Base-by-base conservation (phyloP, 2,329 filamentous ascomycete genomes). In the Fusarium secorum region DNA sequence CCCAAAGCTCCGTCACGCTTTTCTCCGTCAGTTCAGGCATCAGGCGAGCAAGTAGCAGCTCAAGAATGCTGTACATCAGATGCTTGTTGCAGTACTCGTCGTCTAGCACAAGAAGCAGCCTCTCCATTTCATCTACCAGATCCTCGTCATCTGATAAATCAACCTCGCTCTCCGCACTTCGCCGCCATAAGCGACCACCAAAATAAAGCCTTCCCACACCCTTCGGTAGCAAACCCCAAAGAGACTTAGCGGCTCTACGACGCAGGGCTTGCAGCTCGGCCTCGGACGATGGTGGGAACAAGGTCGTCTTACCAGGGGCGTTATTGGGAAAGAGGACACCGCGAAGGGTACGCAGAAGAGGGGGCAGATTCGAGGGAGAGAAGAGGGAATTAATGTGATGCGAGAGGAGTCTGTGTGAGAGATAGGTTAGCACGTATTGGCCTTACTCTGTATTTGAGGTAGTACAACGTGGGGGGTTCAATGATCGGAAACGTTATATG, bases 81-180 rank as follows among this genome's bases (percentile, higher is more conserved):
- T 98, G 94, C 83, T 95, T 97, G 82, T 99, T 99, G 81, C 94
- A 91, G 82, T 97, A 97, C 55, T 87, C 85, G 80, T 98, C 94
- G 20, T 88, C 88, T 72, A 97, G 91, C 39, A 95, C 84, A 74
- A 92, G 89, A 49, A 98, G 84, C 48, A 94, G 83, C 30, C 87
- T 82, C 76, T 90, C 88, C 70, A 93, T 86, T 73, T 91, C 87
- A 66, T 83, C 80, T 46, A 89, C 80, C 63, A 89, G 83, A 52
- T 81, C 82, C 68, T 83, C 81, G 56, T 76, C 73, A 38, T 75
- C 72, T 32, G 75, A 64, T 58, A 64, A 62, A 48, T 67, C 75
- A 26, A 61, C 71, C 64, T 74, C 66, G 61, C 67, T 66, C 45
- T 66, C 69, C 53, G 38, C 67, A 61, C 68, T 70, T 66, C 66